phyloP scores from a whole-genome alignment of 2,329 filamentous ascomycete genomes.

The Aulographum hederae region DNA sequence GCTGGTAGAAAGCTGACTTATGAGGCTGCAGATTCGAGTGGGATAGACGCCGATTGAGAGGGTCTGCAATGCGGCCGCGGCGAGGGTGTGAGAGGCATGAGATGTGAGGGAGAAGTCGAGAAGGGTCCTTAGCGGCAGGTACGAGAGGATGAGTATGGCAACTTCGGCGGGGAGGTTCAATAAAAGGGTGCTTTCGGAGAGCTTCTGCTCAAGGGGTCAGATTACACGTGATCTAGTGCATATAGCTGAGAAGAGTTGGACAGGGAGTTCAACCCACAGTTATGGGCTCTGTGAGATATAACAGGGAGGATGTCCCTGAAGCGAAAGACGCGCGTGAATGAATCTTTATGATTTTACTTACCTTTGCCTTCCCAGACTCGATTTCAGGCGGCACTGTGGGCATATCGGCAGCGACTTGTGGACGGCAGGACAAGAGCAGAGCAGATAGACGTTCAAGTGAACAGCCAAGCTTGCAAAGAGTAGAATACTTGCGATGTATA shows the following conservation, averaged over 20 bases:
- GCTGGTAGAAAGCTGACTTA: constrained; percentile 4
- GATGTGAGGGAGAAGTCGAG: constrained; percentile 17
- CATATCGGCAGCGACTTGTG: no score
- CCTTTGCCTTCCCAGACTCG: no score
- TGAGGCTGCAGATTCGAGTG: constrained; percentile 5
- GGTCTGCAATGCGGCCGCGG: constrained; percentile 12
- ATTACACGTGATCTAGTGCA: no score
- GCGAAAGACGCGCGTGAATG: no score
- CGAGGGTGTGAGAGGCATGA: constrained; percentile 11
- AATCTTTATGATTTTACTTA: no score
- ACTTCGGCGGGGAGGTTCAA: constrained; percentile 14
- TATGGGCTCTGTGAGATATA: neutral
- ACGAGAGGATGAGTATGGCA: constrained; percentile 13
- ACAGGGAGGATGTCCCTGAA: neutral
- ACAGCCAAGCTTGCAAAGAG: no score
- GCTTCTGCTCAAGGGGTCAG: neutral
- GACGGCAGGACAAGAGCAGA: no score
- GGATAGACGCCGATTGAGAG: constrained; percentile 8
- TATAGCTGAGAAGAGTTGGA: no score
- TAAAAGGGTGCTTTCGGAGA: neutral
- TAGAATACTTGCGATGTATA: no score
- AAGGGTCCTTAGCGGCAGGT: constrained; percentile 14
- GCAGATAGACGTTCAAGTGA: no score
- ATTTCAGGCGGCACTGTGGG: no score
- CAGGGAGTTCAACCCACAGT: no score